Evolutionary conservation across 331 rosid genomes (phyloP).

Genomic region (Malus hybrid): DNA sequence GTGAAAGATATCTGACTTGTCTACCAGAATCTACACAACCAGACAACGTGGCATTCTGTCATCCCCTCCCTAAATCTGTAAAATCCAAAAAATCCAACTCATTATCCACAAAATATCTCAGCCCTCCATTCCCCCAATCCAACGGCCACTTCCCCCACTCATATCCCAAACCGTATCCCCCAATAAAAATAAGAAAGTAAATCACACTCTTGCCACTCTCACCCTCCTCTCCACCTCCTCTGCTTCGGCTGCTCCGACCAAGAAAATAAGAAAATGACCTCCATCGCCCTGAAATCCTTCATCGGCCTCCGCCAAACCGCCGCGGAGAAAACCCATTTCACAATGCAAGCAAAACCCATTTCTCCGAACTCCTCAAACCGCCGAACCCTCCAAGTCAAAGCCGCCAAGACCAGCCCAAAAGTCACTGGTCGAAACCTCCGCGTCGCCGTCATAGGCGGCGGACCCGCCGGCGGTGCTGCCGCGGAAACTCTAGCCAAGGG

Average conservation of each 20-base stretch:
- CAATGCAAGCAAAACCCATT: constrained; percentile 16
- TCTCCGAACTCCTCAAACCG: constrained; percentile 7
- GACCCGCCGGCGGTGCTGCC: constrained; percentile 74
- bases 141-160: constrained; percentile 24
- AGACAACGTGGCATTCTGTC: constrained; percentile 36
- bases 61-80: background rate
- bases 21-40: background rate
- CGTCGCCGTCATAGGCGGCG: constrained; percentile 77
- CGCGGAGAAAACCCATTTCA: constrained; percentile 37
- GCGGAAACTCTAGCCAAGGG: constrained; percentile 77
- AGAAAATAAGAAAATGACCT: constrained; percentile 50
- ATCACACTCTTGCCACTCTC: background rate
- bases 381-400: constrained; percentile 31
- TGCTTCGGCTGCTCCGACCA: background rate
- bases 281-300: constrained; percentile 75
- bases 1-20: background rate
- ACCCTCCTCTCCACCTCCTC: background rate
- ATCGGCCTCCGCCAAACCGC: constrained; percentile 72
- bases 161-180: constrained; percentile 60
- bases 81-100: constrained; percentile 25
- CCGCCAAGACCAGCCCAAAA: constrained; percentile 59
- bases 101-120: constrained; percentile 36
- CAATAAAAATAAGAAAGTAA: background rate
- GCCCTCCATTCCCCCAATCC: constrained; percentile 29
- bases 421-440: constrained; percentile 66